phyloP scores from a whole-genome alignment of 495 filamentous ascomycete genomes.

The Aspergillus olivimuriae region DNA sequence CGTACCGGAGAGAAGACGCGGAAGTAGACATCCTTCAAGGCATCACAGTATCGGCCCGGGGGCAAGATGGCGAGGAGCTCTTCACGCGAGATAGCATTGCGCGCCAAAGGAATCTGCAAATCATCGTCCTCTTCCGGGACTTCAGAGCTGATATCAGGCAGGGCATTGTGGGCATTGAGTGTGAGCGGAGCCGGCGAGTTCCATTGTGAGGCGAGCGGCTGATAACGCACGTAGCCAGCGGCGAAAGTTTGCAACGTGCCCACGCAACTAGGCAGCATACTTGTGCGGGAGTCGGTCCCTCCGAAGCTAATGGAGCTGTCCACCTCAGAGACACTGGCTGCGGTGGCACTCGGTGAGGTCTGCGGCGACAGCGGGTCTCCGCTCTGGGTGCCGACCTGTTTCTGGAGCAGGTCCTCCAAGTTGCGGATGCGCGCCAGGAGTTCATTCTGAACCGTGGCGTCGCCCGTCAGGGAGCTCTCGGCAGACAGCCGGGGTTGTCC shows the following conservation, averaged over 20 bases:
- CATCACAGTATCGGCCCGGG: conserved; percentile 33
- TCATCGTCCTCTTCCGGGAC: conserved; percentile 34
- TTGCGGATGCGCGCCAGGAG: conserved; percentile 32
- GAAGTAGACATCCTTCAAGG: conserved; percentile 34
- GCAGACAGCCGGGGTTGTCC: conserved; percentile 34
- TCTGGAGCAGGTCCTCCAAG: conserved; percentile 33
- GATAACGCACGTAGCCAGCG: conserved; percentile 37
- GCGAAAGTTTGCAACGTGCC: conserved; percentile 28
- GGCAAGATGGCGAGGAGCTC: conserved; percentile 32
- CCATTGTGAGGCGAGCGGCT: conserved; percentile 33
- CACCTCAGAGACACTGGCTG: conserved; percentile 28
- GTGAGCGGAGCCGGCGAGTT: conserved; percentile 23
- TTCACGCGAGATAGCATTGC: conserved; percentile 21
- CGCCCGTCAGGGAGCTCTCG: conserved; percentile 21
- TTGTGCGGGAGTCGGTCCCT: conserved; percentile 10
- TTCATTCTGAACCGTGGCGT: conserved; percentile 27
- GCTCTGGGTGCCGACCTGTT: conserved; percentile 20
- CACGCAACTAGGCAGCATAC: conserved; percentile 19
- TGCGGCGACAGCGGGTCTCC: conserved; percentile 25
- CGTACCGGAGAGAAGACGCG: conserved; percentile 36
- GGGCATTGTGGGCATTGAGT: conserved; percentile 19
- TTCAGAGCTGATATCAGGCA: conserved; percentile 24
- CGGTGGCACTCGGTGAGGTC: conserved; percentile 20
- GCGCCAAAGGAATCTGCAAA: conserved; percentile 28
- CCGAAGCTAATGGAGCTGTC: conserved; percentile 18